These are phyloP conservation scores for Aureobasidium sp. DNA, from an alignment of 2,329 filamentous ascomycete genomes.

Conservation along the genomic window DNA sequence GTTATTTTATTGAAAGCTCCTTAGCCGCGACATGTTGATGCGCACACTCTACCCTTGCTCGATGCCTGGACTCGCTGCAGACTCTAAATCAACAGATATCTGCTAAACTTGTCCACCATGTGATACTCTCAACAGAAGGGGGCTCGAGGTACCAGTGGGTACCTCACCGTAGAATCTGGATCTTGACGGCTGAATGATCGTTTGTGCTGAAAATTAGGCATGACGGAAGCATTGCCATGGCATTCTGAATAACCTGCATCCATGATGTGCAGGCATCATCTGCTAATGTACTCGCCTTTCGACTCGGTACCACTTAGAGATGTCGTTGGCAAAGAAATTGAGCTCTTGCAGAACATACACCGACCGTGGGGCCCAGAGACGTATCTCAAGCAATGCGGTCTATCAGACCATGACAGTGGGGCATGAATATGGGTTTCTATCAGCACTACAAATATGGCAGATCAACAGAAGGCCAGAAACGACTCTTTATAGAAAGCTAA, in stretches of 20 bases:
- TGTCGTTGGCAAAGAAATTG: not conserved
- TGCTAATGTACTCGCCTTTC: not conserved
- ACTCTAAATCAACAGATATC: no score
- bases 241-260: slow-evolving; percentile 6
- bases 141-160: no score
- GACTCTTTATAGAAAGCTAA: not conserved
- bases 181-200: no score
- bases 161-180: no score
- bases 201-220: no score
- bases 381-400: not conserved
- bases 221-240: no score
- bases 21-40: no score
- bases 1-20: no score
- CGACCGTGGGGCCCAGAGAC: not conserved
- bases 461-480: not conserved
- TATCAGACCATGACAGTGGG: not conserved
- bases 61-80: no score
- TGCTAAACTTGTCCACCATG: no score
- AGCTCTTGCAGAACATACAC: not conserved
- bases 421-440: not conserved
- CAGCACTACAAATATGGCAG: not conserved
- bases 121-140: no score
- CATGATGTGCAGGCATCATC: not conserved
- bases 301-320: not conserved
- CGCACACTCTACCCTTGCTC: no score